Percentiles rank a stretch among this genome's conserved stretches.
Evolutionary conservation across 805 yeast species (phyloP).

Genomic region (Lipomyces sp.): DNA sequence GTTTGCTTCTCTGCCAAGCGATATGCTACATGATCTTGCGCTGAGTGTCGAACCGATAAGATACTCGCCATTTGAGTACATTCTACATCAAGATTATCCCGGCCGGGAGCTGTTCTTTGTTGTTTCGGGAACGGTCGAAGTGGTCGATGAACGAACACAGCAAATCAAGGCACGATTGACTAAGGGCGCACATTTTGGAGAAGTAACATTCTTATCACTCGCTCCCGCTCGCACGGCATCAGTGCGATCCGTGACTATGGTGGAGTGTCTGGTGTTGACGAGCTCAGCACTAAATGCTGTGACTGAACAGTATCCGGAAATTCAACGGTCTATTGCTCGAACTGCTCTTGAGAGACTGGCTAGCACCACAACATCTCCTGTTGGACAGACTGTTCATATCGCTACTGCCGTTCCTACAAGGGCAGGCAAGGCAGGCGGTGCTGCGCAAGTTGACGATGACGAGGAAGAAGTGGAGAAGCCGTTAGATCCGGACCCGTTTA

Average conservation of each 20-base stretch:
- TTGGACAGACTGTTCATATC: not conserved
- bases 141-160: conserved; percentile 46
- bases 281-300: conserved; percentile 54
- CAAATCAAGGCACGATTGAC: conserved; percentile 55
- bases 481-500: conserved; percentile 31
- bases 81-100: conserved; percentile 56
- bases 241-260: conserved; percentile 57
- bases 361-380: not conserved
- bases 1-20: conserved; percentile 55
- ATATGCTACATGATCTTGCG: conserved; percentile 62
- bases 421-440: not conserved
- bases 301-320: conserved; percentile 55
- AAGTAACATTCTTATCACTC: conserved; percentile 61
- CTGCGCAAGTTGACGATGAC: not conserved
- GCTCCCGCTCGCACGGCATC: conserved; percentile 52
- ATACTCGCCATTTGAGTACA: conserved; percentile 55
- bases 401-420: not conserved
- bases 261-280: conserved; percentile 59
- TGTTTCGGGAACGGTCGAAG: conserved; percentile 69
- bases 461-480: conserved; percentile 23
- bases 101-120: conserved; percentile 68
- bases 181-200: conserved; percentile 70
- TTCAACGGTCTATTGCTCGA: conserved; percentile 55
- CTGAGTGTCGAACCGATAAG: conserved; percentile 56
- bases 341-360: conserved; percentile 55